Evolutionary conservation across 495 filamentous ascomycete genomes (phyloP), one percentile per base, ranked within the genome.

Genomic region (Aspergillus olivimuriae): DNA sequence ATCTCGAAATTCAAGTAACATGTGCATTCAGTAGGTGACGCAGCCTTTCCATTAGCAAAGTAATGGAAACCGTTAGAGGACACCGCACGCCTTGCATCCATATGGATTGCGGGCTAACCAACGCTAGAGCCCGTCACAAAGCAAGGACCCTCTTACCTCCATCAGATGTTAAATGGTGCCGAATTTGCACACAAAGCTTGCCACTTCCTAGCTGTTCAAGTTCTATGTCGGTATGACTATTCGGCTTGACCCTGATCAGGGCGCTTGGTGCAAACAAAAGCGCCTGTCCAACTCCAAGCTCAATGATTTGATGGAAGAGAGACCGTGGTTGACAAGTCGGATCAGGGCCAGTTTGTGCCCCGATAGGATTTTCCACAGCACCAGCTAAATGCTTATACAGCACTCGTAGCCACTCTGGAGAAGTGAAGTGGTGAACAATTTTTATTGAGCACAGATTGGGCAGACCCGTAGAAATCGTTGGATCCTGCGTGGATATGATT

Each of bases 401-500:
- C n/a, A 68, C 58, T 0, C 44, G 53, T 26, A 84, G 60, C 87
- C 86, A 91, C 5, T 75, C 75, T 0, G 85, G 85, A 2, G 77
- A 83, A 0, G 73, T 79, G 51, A 90, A 90, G 11, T 82, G 71
- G 56, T 92, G 87, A 0, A 90, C 77, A 43, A 91, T 74, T 0
- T 82, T 86, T 15, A 83, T 65, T n/a, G 76, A 82, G 57, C 78
- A 87, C 5, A 91, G 70, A 45, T 83, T 83, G 0, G 91, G 66
- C 2, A 91, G 73, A 18, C 65, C 61, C 0, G 78, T 76, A 0
- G 82, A 83, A 31, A 91, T 77, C 0, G 84, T 89, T 0, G 87
- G 87, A 48, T 91, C 87, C 52, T 92, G 84, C 0, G 87, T 91
- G 0, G 86, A 78, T 22, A 90, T 81, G 28, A 91, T 44, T 11